phyloP scores from a whole-genome alignment of 2,329 filamentous ascomycete genomes.

The Ophiostoma pallidulum region DNA sequence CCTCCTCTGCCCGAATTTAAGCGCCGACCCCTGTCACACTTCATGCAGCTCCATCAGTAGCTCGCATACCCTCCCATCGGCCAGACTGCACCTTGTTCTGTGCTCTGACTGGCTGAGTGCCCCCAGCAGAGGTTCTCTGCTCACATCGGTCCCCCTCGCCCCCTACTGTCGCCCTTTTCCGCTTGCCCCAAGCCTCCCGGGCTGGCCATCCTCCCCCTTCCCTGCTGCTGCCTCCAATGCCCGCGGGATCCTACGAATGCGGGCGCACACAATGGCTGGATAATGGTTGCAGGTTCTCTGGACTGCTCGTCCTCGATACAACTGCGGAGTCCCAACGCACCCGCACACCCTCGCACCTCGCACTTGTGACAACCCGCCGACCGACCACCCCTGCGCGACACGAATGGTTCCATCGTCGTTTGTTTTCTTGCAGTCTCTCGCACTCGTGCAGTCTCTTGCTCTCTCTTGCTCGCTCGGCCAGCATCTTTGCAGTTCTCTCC shows the following conservation, averaged over 20 bases:
- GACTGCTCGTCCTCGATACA: neutral
- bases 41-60: constrained; percentile 36
- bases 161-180: neutral
- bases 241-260: no score
- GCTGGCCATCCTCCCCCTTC: no score
- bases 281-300: no score
- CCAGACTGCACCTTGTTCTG: constrained; percentile 22
- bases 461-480: neutral
- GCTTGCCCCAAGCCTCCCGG: no score
- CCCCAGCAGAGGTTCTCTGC: constrained; percentile 27
- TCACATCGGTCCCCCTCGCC: constrained; percentile 21
- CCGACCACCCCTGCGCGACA: no score
- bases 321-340: neutral
- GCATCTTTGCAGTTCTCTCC: neutral
- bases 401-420: no score
- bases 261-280: no score
- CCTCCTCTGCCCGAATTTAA: constrained; percentile 34
- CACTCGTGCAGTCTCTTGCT: neutral
- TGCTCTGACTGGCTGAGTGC: constrained; percentile 24
- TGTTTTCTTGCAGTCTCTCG: constrained; percentile 6
- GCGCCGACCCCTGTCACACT: constrained; percentile 45
- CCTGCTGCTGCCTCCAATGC: no score
- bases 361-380: neutral
- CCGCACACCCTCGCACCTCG: no score
- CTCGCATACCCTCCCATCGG: constrained; percentile 19